Evolutionary conservation across 225 moss, liverwort and hornwort species (phyloP).

Genomic region (Pseudoscleropodium purum): DNA sequence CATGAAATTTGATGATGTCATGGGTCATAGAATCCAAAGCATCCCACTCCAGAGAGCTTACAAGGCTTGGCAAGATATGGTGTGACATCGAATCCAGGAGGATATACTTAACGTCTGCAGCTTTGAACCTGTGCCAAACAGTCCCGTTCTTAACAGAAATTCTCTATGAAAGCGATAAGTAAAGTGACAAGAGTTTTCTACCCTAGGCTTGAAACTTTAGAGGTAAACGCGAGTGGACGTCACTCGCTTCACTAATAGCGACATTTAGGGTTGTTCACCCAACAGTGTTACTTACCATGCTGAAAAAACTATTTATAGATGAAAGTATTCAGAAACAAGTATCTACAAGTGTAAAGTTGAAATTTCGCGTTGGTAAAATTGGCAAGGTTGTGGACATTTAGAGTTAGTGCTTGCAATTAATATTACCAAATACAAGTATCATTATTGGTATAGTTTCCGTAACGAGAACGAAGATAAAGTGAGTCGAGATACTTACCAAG

Average conservation of each 20-base stretch:
- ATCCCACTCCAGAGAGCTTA: constrained; percentile 64
- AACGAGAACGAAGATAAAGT: not conserved
- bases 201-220: not conserved
- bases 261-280: not conserved
- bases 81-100: constrained; percentile 88
- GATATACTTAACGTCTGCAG: constrained; percentile 87
- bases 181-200: not conserved
- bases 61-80: constrained; percentile 61
- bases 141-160: not conserved
- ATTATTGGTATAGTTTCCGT: not conserved
- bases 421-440: not conserved
- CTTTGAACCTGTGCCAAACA: constrained; percentile 60
- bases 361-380: not conserved
- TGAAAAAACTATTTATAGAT: not conserved
- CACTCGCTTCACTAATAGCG: not conserved
- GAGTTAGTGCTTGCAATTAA: not conserved
- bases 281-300: not conserved
- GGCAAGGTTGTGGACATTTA: not conserved
- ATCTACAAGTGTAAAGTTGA: not conserved
- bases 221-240: not conserved
- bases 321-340: not conserved
- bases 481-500: constrained; percentile 41
- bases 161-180: not conserved
- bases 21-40: constrained; percentile 48
- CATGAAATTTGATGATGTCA: constrained; percentile 81